Percentiles rank a stretch among this genome's conserved stretches.
These are phyloP conservation scores for Hypomontagnella submonticulosa DNA, from an alignment of 495 filamentous ascomycete genomes.

Conservation along the genomic window DNA sequence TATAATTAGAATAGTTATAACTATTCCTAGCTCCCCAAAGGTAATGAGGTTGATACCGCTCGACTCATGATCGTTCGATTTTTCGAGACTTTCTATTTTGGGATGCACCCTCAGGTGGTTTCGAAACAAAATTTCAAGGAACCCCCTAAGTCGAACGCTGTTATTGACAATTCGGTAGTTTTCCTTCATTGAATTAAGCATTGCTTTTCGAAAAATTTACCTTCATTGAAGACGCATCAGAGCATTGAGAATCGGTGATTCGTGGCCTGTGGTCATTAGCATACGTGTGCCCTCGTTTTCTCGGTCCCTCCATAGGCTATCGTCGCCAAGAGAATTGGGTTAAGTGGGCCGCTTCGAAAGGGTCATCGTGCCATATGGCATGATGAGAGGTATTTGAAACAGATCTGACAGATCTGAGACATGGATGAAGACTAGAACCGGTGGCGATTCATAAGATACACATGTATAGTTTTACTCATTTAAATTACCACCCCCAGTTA, in stretches of 20 bases:
- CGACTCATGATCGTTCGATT: slow-evolving; percentile 41
- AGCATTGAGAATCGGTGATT: too few relatives aligned
- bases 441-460: background rate
- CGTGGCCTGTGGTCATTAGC: too few relatives aligned
- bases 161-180: background rate
- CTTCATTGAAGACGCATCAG: too few relatives aligned
- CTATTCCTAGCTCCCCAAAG: slow-evolving; percentile 16
- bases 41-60: slow-evolving; percentile 27
- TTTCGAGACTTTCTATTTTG: slow-evolving; percentile 11
- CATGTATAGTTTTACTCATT: too few relatives aligned
- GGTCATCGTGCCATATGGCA: slow-evolving; percentile 34
- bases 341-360: slow-evolving; percentile 10
- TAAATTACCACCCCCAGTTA: too few relatives aligned
- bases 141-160: background rate
- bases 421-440: background rate
- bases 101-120: slow-evolving; percentile 27
- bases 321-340: background rate
- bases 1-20: slow-evolving; percentile 1
- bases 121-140: slow-evolving; percentile 35
- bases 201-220: background rate
- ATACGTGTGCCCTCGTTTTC: too few relatives aligned
- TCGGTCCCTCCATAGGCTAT: too few relatives aligned
- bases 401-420: background rate
- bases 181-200: background rate
- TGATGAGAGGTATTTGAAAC: slow-evolving; percentile 33